Conservation (phyloP, 2,329 filamentous ascomycete genomes). For the Zalaria obscura region DNA sequence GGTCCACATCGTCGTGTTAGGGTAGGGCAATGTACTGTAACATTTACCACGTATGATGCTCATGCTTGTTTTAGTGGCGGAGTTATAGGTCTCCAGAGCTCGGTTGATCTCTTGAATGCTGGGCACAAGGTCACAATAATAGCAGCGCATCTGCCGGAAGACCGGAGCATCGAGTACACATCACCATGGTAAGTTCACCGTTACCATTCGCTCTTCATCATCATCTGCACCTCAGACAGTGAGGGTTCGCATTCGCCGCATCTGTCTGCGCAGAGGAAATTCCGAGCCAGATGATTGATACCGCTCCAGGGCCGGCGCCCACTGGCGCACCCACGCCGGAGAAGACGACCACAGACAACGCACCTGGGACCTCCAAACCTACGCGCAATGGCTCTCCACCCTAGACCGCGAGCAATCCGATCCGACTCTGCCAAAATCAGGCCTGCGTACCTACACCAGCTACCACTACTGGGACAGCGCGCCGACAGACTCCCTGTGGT, state of each 20-base stretch:
- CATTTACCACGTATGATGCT: no score
- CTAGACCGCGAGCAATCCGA: slow-evolving; percentile 17
- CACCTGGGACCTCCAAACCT: slow-evolving; percentile 30
- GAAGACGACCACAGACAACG: slow-evolving; percentile 17
- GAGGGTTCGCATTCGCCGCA: no score
- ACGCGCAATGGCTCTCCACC: slow-evolving; percentile 23
- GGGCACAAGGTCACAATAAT: slow-evolving; percentile 28
- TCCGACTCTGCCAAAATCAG: background rate
- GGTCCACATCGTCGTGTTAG: no score
- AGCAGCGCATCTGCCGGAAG: slow-evolving; percentile 28
- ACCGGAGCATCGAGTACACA: slow-evolving; percentile 27
- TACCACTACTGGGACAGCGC: slow-evolving; percentile 14
- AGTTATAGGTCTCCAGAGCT: slow-evolving; percentile 31
- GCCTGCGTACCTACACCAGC: background rate
- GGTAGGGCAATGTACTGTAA: no score
- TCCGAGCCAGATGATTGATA: background rate
- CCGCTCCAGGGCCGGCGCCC: slow-evolving; percentile 28
- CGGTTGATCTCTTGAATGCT: slow-evolving; percentile 26
- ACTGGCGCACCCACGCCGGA: slow-evolving; percentile 31
- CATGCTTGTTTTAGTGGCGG: slow-evolving; percentile 22
- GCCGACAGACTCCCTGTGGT: slow-evolving; percentile 21
- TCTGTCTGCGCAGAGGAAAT: no score
- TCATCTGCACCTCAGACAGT: slow-evolving; percentile 2
- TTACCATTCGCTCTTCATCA: background rate
- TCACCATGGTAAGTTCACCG: slow-evolving; percentile 25